Evolutionary conservation across 305 asterid species (phyloP).

Genomic region (Solanum aculeatissimum): DNA sequence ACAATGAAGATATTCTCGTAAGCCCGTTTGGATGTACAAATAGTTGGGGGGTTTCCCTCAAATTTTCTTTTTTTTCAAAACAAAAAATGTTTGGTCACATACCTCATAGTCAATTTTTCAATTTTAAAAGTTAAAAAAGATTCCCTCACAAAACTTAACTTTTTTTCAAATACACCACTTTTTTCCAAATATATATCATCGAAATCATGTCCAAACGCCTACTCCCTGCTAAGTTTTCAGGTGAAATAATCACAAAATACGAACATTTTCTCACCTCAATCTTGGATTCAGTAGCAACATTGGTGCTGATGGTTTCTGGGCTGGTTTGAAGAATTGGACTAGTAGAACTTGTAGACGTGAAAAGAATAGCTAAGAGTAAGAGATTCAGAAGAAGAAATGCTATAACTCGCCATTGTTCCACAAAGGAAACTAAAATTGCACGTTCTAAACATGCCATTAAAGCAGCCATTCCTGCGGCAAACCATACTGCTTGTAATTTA

Average conservation of each 20-base stretch:
- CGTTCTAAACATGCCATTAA: slow-evolving; percentile 72
- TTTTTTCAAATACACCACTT: not conserved
- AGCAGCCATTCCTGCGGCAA: slow-evolving; percentile 83
- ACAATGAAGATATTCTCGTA: too few relatives aligned
- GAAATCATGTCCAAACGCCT: not conserved
- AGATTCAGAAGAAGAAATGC: slow-evolving; percentile 81
- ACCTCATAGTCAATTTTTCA: not conserved
- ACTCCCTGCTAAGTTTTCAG: not conserved
- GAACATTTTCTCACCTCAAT: slow-evolving; percentile 7
- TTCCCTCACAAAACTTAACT: too few relatives aligned
- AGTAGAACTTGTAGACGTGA: slow-evolving; percentile 37
- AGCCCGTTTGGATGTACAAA: not conserved
- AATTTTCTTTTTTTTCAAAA: too few relatives aligned
- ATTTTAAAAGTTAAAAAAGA: too few relatives aligned
- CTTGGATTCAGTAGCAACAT: not conserved
- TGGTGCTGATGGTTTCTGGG: not conserved
- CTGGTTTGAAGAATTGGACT: slow-evolving; percentile 1
- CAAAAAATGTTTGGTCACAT: not conserved
- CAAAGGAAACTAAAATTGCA: slow-evolving; percentile 42
- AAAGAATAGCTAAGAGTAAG: slow-evolving; percentile 69
- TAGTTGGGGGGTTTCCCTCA: too few relatives aligned
- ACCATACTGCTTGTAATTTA: slow-evolving; percentile 56
- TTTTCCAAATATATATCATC: not conserved
- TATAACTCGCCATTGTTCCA: slow-evolving; percentile 71
- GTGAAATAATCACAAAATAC: not conserved